Evolutionary conservation across 352 stramenopile genomes (phyloP), one percentile per base, ranked within the genome.

Genomic region (Globisporangium alternatum): DNA sequence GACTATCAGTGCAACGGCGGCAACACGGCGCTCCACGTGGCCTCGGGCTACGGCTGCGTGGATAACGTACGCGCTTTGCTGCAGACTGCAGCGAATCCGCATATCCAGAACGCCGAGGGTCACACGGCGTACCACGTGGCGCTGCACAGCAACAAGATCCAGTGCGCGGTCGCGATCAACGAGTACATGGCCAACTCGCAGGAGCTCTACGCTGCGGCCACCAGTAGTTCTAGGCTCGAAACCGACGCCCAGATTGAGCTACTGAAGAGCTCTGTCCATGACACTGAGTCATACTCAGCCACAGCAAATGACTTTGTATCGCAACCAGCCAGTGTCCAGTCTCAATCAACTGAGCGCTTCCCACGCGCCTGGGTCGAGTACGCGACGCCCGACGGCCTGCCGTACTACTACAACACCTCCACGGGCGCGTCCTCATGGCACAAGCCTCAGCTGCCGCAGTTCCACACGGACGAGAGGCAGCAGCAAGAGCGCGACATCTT

Each of bases 371-470:
- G 83, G 83, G 54, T 78, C 0, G 70, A 87, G 67, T 77, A 60
- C 21, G 59, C 62, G 21, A 89, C 79, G 1, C 77, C 83, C 15
- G 80, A 89, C 41, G 74, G 80, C 22, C 66, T 83, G 51, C 60
- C 70, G n/a, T 92, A 88, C 55, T 90, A 75, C 62, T 92, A 89
- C 71, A 90, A 92, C 73, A 52, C 55, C 0, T 19, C 62, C 35
- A 89, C 77, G 0, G 72, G 72, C 12, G 72, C 76, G 17, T 90
- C 83, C 43, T 85, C 72, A 22, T 92, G 83, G 83, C 72, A 87
- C 61, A 76, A 70, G 25, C 64, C 61, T 22, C 17, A 30, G 7
- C n/a, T 33, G 15, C 33, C n/a, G 6, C 28, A 44, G 4, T 12
- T 22, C 35, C 41, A 21, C 41, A n/a, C 41, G 5, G 35, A 53